phyloP scores from a whole-genome alignment of 2,329 filamentous ascomycete genomes.

The Akanthomyces muscarius region DNA sequence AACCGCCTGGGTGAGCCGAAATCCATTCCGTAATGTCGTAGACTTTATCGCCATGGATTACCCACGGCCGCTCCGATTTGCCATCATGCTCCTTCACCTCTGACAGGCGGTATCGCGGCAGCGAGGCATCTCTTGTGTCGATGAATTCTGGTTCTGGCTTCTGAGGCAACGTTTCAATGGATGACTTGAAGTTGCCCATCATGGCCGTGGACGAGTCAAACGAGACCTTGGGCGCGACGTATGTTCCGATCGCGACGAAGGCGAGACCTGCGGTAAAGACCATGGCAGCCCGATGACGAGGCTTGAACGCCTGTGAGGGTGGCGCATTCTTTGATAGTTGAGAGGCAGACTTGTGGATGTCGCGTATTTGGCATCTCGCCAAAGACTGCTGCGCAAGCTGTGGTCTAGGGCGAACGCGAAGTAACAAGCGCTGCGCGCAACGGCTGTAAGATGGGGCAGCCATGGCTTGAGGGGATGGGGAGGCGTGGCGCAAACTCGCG shows the following conservation, averaged over 20 bases:
- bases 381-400: not conserved
- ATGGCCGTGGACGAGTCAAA: constrained; percentile 3
- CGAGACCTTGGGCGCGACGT: constrained; percentile 2
- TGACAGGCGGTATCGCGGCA: constrained; percentile 47
- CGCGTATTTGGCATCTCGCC: not conserved
- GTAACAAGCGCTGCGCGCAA: constrained; percentile 18
- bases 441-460: constrained; percentile 16
- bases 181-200: constrained; percentile 11
- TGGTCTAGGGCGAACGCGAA: not conserved
- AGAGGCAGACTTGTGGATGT: not conserved
- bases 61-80: constrained; percentile 55
- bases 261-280: not conserved
- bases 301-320: not conserved
- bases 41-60: constrained; percentile 59
- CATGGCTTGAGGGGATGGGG: constrained; percentile 16
- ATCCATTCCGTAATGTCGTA: constrained; percentile 71
- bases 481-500: not conserved
- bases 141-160: not conserved
- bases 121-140: constrained; percentile 35
- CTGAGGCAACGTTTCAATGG: not conserved
- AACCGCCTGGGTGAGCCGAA: constrained; percentile 60
- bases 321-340: not conserved
- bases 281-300: not conserved
- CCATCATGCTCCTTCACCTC: constrained; percentile 52
- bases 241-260: not conserved